Evolutionary conservation across 2,329 filamentous ascomycete genomes (phyloP), one percentile per base, ranked within the genome.

Genomic region (Pseudocercospora ulei): DNA sequence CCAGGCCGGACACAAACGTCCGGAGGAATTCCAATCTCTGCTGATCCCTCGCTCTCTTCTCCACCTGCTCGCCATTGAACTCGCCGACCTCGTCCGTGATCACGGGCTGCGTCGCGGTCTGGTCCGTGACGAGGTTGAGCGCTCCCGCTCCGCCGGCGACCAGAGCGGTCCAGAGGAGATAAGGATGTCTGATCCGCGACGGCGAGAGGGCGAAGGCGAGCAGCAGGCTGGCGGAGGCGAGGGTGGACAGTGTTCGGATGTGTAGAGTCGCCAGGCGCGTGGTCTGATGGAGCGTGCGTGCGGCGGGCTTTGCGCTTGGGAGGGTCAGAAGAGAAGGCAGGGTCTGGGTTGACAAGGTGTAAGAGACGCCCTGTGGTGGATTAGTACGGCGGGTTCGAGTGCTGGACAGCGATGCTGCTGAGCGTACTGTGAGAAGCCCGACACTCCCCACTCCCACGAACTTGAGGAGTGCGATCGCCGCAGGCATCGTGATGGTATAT

Each of bases 401-500:
- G 41, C 14, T 22, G 3, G 7, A 35, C 22, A 34, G 22, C 19
- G 26, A 37, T 30, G 34, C 35, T 44, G 43, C n/a, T n/a, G n/a
- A n/a, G n/a, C 47, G 51, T 52, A 56, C 51, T 6, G 50, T 56
- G 31, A 45, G 66, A 41, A 95, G 72, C 48, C 88, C 88, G 41
- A 95, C 72, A 54, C 82, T 88, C 51, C 93, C 75, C 35, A 85
- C 92, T 57, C 88, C 88, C 52, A 95, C 81, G 62, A 95, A 94
- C 68, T 96, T 95, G 67, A 82, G 76, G 62, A 81, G 66, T 39
- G 83, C 78, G 57, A 94, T 70, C 57, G 77, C 76, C 55, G 52
- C 42, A 8, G 57, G 52, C 58, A 62, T 62, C 5, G 11, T 57
- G 47, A 35, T 22, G 37, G 36, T 37, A 17, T 20, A 17, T 20